Conservation (phyloP, 345 rosid species). For the Pistacia vera region DNA sequence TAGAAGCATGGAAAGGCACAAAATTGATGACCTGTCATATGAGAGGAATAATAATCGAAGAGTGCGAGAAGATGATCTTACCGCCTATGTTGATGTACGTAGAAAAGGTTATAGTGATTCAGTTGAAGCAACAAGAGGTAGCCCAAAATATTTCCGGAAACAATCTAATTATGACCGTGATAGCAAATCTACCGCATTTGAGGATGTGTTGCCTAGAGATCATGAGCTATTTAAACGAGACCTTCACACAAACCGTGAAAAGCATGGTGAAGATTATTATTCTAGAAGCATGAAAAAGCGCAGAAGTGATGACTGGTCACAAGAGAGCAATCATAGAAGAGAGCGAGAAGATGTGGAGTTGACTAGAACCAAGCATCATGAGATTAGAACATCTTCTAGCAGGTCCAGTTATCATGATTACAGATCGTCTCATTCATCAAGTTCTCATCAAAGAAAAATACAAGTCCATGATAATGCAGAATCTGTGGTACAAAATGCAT, state of each 20-base stretch:
- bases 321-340: constrained; percentile 27
- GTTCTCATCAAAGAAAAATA: constrained; percentile 23
- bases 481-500: constrained; percentile 32
- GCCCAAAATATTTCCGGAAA: constrained; percentile 28
- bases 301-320: constrained; percentile 32
- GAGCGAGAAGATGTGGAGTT: constrained; percentile 42
- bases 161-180: constrained; percentile 31
- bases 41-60: constrained; percentile 25
- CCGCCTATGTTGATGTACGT: constrained; percentile 19
- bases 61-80: constrained; percentile 5
- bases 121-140: constrained; percentile 23
- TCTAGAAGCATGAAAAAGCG: constrained; percentile 36
- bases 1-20: constrained; percentile 35
- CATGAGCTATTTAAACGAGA: constrained; percentile 31
- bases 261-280: constrained; percentile 34
- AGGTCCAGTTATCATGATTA: constrained; percentile 25
- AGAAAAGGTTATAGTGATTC: constrained; percentile 24
- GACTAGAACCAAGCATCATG: constrained; percentile 29
- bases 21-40: constrained; percentile 31
- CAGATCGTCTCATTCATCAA: constrained; percentile 30
- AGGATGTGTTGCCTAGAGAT: constrained; percentile 30
- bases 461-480: constrained; percentile 31
- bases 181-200: constrained; percentile 26
- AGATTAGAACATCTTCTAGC: constrained; percentile 39
- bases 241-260: constrained; percentile 25